Evolutionary conservation across 2,329 filamentous ascomycete genomes (phyloP), one percentile per base, ranked within the genome.

Genomic region (Fusarium sterilihyphosum): DNA sequence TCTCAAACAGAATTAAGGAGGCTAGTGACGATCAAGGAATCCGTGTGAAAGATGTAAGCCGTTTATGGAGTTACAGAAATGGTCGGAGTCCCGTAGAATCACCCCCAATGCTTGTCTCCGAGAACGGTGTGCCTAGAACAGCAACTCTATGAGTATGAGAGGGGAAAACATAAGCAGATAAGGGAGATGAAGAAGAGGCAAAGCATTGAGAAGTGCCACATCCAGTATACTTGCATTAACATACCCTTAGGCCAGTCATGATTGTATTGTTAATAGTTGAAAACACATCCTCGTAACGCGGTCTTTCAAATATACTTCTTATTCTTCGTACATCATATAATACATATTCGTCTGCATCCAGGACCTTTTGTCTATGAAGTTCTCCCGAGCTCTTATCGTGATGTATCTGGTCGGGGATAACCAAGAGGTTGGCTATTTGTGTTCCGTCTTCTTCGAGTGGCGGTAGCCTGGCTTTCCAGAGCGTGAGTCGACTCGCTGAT

Each of bases 21-120:
- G 75, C 78, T 8, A 78, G 82, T 71, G n/a, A 29, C 14, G 75
- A 79, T 35, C 29, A 66, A 11, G 67, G 78, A 37, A 84, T 89
- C 47, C 88, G 84, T 77, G 89, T 92, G 11, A 90, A 87, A 80
- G 87, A 92, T 61, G 81, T 92, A 52, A 91, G 89, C 76, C 85
- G 90, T 52, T 79, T 92, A 35, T 92, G 90, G 90, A 83, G 86
- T 71, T 92, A 92, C 77, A 83, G 89, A 58, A 91, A 92, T 76
- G 90, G 90, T 5, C 82, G 79, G 65, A 88, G 85, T 46, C 90
- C 90, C 3, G 77, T 83, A 10, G 85, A 87, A 46, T 74, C 77
- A 35, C 83, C 84, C 20, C 81, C 82, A 2, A 70, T 82, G 67
- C 60, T 86, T 46, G 62, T 74, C 6, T 77, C 69, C 35, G 83